phyloP scores from a whole-genome alignment of 805 yeast genomes.

The Starmera dryadoides region DNA sequence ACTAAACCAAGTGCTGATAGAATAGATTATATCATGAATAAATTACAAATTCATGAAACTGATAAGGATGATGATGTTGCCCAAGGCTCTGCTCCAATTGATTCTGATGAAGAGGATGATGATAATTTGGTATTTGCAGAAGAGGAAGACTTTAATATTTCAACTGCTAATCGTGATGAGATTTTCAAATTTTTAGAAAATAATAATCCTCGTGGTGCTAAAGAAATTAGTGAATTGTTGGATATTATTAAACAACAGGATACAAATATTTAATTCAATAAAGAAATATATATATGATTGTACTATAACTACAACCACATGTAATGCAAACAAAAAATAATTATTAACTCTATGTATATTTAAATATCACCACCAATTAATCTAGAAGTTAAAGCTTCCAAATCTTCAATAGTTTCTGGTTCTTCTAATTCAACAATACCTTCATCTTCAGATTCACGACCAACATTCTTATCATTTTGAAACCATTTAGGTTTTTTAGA shows the following conservation, averaged over 20 bases:
- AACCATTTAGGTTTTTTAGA: constrained; percentile 29
- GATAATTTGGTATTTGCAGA: constrained; percentile 22
- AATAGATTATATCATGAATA: constrained; percentile 32
- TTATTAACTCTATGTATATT: too few relatives aligned
- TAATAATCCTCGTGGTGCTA: constrained; percentile 17
- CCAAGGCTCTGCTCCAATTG: constrained; percentile 20
- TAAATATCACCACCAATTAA: constrained; percentile 17
- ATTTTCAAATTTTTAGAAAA: constrained; percentile 13
- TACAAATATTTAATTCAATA: constrained; percentile 1
- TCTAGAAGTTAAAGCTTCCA: constrained; percentile 76
- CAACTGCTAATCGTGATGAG: constrained; percentile 17
- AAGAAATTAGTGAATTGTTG: constrained; percentile 9
- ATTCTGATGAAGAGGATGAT: constrained; percentile 23
- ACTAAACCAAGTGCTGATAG: constrained; percentile 31
- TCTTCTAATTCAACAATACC: constrained; percentile 68
- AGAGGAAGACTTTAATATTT: constrained; percentile 22
- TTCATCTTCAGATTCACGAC: constrained; percentile 20
- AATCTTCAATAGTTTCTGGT: constrained; percentile 87
- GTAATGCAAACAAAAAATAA: too few relatives aligned
- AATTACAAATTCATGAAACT: constrained; percentile 18
- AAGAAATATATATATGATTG: too few relatives aligned
- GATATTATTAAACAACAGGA: constrained; percentile 13
- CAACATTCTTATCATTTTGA: constrained; percentile 26
- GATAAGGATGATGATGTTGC: constrained; percentile 9
- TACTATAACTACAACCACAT: too few relatives aligned